A percentile compares a stretch with the other conserved stretches of the same genome.
phyloP scores from a whole-genome alignment of 257 asterid genomes.

The Solanum etuberosum region DNA sequence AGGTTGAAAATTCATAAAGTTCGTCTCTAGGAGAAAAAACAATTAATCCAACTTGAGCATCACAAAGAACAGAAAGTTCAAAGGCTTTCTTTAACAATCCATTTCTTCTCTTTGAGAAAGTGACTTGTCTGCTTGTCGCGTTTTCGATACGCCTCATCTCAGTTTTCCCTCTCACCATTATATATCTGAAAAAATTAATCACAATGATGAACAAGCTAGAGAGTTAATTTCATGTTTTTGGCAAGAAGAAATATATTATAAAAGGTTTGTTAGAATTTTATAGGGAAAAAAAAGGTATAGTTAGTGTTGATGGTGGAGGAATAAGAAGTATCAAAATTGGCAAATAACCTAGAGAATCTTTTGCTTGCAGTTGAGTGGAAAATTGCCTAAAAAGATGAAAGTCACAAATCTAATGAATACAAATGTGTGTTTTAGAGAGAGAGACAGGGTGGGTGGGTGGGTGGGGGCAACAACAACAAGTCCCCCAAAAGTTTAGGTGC shows the following conservation, averaged over 20 bases:
- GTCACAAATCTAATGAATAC: slow-evolving; percentile 19
- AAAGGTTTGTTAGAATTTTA: neutral
- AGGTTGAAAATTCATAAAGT: slow-evolving; percentile 64
- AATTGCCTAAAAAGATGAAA: slow-evolving; percentile 36
- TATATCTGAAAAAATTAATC: neutral
- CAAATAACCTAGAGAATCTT: slow-evolving; percentile 31
- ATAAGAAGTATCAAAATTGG: slow-evolving; percentile 44
- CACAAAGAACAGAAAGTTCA: slow-evolving; percentile 80
- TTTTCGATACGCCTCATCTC: slow-evolving; percentile 89
- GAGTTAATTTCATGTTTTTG: neutral
- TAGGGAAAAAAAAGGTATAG: neutral
- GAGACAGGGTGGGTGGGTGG: neutral
- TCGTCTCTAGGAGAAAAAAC: slow-evolving; percentile 73
- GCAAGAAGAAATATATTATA: neutral
- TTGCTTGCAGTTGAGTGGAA: slow-evolving; percentile 23
- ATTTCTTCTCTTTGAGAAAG: slow-evolving; percentile 86
- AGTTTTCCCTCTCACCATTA: slow-evolving; percentile 87
- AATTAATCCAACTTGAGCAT: slow-evolving; percentile 71
- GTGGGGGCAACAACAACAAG: neutral
- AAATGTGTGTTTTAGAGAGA: neutral
- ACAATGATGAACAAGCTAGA: neutral
- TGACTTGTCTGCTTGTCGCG: slow-evolving; percentile 82
- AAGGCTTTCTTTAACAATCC: slow-evolving; percentile 74
- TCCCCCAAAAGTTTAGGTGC: slow-evolving; percentile 3
- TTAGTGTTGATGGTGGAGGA: slow-evolving; percentile 1